Percentiles rank a stretch among this genome's conserved stretches.
Evolutionary conservation across 495 filamentous ascomycete species (phyloP).

Genomic region (Stereocaulon alpinum): DNA sequence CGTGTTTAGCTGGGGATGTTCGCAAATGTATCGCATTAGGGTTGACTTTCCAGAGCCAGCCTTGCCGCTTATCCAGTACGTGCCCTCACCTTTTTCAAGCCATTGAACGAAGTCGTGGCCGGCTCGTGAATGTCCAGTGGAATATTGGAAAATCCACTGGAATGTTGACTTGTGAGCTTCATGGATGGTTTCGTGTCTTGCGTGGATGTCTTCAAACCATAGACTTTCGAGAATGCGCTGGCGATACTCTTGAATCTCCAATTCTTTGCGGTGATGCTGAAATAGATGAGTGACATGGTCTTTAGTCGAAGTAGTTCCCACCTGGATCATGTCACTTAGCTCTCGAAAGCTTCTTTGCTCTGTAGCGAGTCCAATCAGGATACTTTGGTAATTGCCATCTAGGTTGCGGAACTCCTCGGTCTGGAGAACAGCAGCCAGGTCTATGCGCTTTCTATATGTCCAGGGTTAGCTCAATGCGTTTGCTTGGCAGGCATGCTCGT

Average conservation of each 20-base stretch:
- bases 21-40: conserved; percentile 34
- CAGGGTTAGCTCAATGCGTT: no score
- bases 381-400: neutral
- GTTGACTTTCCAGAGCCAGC: conserved; percentile 27
- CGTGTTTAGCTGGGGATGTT: conserved; percentile 7
- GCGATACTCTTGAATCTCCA: neutral
- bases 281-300: neutral
- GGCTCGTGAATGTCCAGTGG: neutral
- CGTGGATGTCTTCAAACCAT: conserved; percentile 7
- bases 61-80: conserved; percentile 32
- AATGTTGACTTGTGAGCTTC: conserved; percentile 10
- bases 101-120: conserved; percentile 23
- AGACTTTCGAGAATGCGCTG: conserved; percentile 5
- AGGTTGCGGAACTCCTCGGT: neutral
- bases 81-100: conserved; percentile 24
- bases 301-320: neutral
- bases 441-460: neutral
- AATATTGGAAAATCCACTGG: conserved; percentile 15
- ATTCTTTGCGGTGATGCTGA: neutral
- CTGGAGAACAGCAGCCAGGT: neutral
- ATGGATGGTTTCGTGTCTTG: conserved; percentile 7
- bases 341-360: neutral
- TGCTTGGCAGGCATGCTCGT: no score
- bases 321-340: neutral
- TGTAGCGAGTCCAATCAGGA: neutral